These are phyloP conservation scores for Cephaloascus fragrans DNA, from an alignment of 805 yeast genomes.

Conservation along the genomic window DNA sequence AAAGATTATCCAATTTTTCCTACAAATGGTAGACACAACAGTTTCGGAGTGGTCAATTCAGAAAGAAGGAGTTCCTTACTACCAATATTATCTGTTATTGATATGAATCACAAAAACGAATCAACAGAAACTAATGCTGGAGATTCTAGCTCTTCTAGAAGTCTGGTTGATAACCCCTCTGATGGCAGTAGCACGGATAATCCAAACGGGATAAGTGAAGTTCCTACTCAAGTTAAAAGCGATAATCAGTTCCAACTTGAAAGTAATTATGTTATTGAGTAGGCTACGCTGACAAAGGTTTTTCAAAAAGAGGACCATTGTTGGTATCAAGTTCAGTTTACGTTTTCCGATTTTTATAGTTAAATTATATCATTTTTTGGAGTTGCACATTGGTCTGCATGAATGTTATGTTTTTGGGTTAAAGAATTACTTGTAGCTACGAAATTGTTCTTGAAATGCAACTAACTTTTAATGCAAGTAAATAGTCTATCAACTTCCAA, in stretches of 20 bases:
- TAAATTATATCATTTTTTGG: no score
- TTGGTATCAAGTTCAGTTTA: no score
- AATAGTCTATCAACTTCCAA: no score
- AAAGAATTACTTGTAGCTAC: no score
- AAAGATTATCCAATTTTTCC: not conserved
- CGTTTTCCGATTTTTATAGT: no score
- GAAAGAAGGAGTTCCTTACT: not conserved
- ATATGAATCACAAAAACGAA: not conserved
- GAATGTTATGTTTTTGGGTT: no score
- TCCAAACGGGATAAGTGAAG: not conserved
- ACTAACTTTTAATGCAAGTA: no score
- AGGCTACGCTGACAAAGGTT: no score
- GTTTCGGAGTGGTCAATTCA: not conserved
- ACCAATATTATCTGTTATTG: not conserved
- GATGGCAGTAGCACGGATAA: not conserved
- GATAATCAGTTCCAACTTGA: constrained; percentile 1
- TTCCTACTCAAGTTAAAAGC: constrained; percentile 1
- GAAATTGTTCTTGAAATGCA: no score
- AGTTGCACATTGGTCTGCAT: no score
- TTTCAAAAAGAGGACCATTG: no score
- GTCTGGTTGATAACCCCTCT: not conserved
- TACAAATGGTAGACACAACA: not conserved
- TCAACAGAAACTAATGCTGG: not conserved
- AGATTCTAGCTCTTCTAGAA: not conserved
- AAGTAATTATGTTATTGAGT: constrained; percentile 1